These are phyloP conservation scores for Scorias spongiosa DNA, from an alignment of 2,329 filamentous ascomycete species.

Conservation along the genomic window DNA sequence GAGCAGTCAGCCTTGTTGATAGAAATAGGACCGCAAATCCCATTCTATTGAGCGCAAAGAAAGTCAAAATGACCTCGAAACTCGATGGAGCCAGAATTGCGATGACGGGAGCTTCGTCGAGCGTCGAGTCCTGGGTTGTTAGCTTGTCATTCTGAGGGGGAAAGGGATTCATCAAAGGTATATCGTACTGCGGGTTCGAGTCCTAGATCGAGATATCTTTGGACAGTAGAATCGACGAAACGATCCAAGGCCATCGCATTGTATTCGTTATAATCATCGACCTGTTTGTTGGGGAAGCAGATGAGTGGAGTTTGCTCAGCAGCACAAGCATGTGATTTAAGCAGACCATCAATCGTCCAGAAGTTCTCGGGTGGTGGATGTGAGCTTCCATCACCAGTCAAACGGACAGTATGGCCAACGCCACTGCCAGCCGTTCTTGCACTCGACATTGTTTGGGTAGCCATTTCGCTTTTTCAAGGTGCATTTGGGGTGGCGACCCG, in stretches of 20 bases:
- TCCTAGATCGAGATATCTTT: slow-evolving; percentile 12
- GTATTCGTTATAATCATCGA: slow-evolving; percentile 17
- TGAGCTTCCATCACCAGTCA: not conserved
- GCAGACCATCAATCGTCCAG: slow-evolving; percentile 19
- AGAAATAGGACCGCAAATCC: slow-evolving; percentile 41
- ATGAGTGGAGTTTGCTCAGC: slow-evolving; percentile 15
- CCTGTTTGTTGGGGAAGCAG: slow-evolving; percentile 14
- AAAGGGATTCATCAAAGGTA: not conserved
- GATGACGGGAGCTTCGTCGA: slow-evolving; percentile 23
- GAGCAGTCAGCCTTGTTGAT: slow-evolving; percentile 37
- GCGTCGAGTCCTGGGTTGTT: slow-evolving; percentile 8
- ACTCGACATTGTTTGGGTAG: not conserved
- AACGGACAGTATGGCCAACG: not conserved
- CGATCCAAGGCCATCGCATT: slow-evolving; percentile 14
- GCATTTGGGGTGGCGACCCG: too few relatives aligned
- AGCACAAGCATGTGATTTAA: slow-evolving; percentile 17
- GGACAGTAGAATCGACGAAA: slow-evolving; percentile 14
- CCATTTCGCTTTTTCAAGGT: not conserved
- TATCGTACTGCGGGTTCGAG: slow-evolving; percentile 13
- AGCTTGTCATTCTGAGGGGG: too few relatives aligned
- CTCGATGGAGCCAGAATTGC: slow-evolving; percentile 39
- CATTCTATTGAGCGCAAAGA: slow-evolving; percentile 39
- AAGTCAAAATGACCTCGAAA: slow-evolving; percentile 39
- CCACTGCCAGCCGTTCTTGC: not conserved
- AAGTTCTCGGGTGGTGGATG: slow-evolving; percentile 13